phyloP scores from a whole-genome alignment of 352 stramenopile species.

The Phytopythium oedochilum region DNA sequence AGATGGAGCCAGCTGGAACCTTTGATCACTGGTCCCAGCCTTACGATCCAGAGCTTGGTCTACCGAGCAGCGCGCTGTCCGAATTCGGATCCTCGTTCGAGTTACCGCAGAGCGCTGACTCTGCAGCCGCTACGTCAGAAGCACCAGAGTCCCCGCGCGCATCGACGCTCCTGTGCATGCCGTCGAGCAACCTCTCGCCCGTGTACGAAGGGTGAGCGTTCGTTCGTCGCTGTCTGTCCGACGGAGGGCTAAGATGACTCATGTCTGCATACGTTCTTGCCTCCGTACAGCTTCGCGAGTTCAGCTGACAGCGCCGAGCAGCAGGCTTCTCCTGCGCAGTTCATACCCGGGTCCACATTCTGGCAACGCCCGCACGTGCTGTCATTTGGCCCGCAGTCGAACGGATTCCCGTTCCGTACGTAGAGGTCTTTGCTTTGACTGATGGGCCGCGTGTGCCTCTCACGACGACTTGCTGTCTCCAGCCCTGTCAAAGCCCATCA shows the following conservation, averaged over 20 bases:
- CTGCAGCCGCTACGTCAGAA: background rate
- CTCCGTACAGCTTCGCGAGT: background rate
- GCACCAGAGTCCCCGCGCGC: background rate
- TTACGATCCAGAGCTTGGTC: slow-evolving; percentile 25
- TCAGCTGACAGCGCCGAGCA: background rate
- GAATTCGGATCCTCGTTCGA: slow-evolving; percentile 19
- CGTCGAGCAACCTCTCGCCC: slow-evolving; percentile 12
- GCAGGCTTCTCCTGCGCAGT: slow-evolving; percentile 4
- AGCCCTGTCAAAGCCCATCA: slow-evolving; percentile 74
- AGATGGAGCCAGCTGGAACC: slow-evolving; percentile 12
- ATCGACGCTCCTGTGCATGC: slow-evolving; percentile 12
- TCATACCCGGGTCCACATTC: background rate
- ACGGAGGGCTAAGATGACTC: too few relatives aligned
- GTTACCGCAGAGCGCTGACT: background rate
- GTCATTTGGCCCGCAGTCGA: slow-evolving; percentile 20
- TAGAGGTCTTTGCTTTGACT: background rate
- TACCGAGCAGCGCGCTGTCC: slow-evolving; percentile 15
- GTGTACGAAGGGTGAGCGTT: slow-evolving; percentile 27
- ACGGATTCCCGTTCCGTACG: slow-evolving; percentile 39
- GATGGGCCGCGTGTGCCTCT: background rate
- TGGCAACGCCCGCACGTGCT: slow-evolving; percentile 14
- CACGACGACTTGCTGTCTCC: background rate
- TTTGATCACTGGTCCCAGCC: slow-evolving; percentile 25
- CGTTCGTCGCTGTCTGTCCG: background rate
- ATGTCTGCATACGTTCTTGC: background rate